Evolutionary conservation across 2,329 filamentous ascomycete genomes (phyloP), one percentile per base, ranked within the genome.

Genomic region (Fusarium globosum): DNA sequence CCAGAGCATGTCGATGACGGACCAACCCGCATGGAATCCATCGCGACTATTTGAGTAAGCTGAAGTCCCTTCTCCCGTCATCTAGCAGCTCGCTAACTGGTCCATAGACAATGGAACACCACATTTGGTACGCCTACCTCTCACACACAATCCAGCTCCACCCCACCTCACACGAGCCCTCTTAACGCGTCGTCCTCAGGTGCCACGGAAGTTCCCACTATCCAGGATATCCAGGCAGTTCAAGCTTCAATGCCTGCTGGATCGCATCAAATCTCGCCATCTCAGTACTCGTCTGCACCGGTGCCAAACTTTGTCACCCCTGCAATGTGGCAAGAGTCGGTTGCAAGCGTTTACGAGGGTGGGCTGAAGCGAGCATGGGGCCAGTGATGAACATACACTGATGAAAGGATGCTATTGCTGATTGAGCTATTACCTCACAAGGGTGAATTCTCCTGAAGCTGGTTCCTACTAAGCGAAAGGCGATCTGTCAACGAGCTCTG

Each of bases 21-120:
- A 93, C 68, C 87, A 89, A 53, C 87, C 88, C 30, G 84, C 88
- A 63, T 97, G 95, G 95, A 97, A 97, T 78, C 95, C 95, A 30
- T 89, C 93, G 38, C 90, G 92, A 67, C 94, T 97, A 75, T 96
- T 97, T 88, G 94, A 96, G 94, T 97, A 89, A 88, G 94, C 89
- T 46, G 16, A n/a, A 36, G 16, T 16, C 16, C 14, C 36, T 21
- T 26, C 6, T 35, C 3, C 28, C 10, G 14, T 33, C 6, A 28
- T 15, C 23, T 52, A 39, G 26, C 42, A 53, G 39, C 21, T 28
- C 64, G 48, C 61, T 72, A 56, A 70, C 60, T 43, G 36, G 48
- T 23, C n/a, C 45, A 10, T 64, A 97, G 95, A 82, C 94, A 97
- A 86, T 98, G 96, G 95, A 95, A 97, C 83, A 92, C 93, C 79